phyloP scores from a whole-genome alignment of 768 basidiomycete genomes.

The Hericium erinaceus region DNA sequence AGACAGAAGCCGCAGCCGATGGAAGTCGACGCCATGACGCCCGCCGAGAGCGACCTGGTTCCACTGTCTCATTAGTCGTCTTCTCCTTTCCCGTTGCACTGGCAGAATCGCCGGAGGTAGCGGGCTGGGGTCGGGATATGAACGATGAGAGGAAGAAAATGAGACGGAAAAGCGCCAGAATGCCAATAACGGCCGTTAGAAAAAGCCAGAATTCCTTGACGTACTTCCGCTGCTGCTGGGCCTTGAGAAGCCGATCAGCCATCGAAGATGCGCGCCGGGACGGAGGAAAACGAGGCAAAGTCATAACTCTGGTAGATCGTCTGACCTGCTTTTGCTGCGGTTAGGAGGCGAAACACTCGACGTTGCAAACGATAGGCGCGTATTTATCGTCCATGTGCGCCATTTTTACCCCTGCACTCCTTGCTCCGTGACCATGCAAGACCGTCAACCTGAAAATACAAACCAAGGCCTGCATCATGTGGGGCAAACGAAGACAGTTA shows the following conservation, averaged over 20 bases:
- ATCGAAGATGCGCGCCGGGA: constrained; percentile 16
- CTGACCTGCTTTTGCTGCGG: neutral
- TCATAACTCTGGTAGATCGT: constrained; percentile 1
- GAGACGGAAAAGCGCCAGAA: constrained; percentile 27
- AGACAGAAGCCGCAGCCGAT: constrained; percentile 30
- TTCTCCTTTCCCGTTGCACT: constrained; percentile 8
- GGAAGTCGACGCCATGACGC: constrained; percentile 25
- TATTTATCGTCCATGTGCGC: neutral
- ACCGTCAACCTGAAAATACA: no score
- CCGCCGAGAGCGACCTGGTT: constrained; percentile 11
- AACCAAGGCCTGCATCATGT: no score
- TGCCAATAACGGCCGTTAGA: constrained; percentile 27
- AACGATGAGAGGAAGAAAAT: constrained; percentile 14
- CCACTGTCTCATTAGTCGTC: constrained; percentile 3
- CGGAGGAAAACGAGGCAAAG: constrained; percentile 5
- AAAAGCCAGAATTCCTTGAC: constrained; percentile 34
- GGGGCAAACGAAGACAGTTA: no score
- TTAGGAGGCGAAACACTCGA: neutral
- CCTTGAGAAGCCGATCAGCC: constrained; percentile 28
- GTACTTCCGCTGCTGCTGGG: constrained; percentile 25
- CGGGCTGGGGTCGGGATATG: neutral
- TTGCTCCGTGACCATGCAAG: no score
- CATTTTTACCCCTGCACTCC: neutral
- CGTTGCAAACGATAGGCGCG: neutral
- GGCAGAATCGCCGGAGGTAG: neutral